A percentile compares a stretch with the other conserved stretches of the same genome.
phyloP scores from a whole-genome alignment of 441 rosid genomes.

The Omphalea diandra region DNA sequence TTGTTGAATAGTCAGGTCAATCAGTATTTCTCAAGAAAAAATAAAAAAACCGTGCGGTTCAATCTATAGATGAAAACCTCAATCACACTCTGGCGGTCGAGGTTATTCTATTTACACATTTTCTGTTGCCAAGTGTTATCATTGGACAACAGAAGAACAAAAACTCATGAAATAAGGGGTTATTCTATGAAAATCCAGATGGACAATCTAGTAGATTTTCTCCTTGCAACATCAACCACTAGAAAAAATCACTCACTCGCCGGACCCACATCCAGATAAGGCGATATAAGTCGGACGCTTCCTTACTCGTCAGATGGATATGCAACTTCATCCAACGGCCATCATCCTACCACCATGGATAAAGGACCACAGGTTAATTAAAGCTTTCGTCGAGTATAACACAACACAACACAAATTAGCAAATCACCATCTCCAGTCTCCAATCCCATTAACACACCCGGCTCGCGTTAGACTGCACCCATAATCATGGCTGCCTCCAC shows the following conservation, averaged over 20 bases:
- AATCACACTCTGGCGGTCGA: too few relatives aligned
- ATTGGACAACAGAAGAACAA: not conserved
- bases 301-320: constrained; percentile 72
- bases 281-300: constrained; percentile 55
- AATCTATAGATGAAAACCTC: too few relatives aligned
- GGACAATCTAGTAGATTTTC: constrained; percentile 18
- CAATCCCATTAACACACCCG: not conserved
- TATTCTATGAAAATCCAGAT: constrained; percentile 1
- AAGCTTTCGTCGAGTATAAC: constrained; percentile 16
- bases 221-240: constrained; percentile 19
- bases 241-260: not conserved
- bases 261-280: constrained; percentile 53
- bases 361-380: constrained; percentile 22
- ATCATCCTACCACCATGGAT: constrained; percentile 30
- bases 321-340: constrained; percentile 55
- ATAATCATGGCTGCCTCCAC: constrained; percentile 61
- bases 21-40: too few relatives aligned
- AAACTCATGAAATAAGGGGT: not conserved
- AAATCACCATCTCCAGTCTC: not conserved
- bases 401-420: not conserved
- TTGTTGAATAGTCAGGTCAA: too few relatives aligned
- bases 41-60: too few relatives aligned
- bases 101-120: too few relatives aligned
- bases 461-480: constrained; percentile 10
- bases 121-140: not conserved